Conservation (phyloP, 1,284 basidiomycete species). For the Pterulicium gracile region DNA sequence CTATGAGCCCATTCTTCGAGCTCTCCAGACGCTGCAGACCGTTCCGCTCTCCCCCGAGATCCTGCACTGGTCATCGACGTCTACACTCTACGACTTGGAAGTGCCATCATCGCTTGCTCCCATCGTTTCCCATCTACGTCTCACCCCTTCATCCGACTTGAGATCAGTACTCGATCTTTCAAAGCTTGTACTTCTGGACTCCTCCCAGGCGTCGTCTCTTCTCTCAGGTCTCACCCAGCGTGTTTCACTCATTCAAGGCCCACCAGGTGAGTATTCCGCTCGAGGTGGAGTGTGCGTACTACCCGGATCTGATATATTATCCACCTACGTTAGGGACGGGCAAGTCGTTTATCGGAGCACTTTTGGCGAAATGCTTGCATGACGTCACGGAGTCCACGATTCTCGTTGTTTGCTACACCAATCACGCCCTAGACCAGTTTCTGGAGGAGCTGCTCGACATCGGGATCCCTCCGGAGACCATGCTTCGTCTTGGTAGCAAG, state of each 20-base stretch:
- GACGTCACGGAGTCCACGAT: conserved; percentile 33
- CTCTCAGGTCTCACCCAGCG: conserved; percentile 39
- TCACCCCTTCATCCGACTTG: conserved; percentile 29
- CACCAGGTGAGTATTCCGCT: conserved; percentile 36
- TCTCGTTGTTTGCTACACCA: conserved; percentile 56
- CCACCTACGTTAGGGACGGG: conserved; percentile 38
- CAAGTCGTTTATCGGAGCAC: conserved; percentile 56
- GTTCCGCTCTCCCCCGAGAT: conserved; percentile 39
- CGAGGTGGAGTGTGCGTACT: no score
- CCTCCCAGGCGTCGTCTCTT: conserved; percentile 37
- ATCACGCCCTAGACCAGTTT: conserved; percentile 58
- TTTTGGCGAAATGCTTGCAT: conserved; percentile 45
- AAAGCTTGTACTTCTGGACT: conserved; percentile 35
- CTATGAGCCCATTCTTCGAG: conserved; percentile 46
- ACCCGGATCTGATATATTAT: background rate
- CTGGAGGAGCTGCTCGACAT: conserved; percentile 46
- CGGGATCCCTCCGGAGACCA: conserved; percentile 33
- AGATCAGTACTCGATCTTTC: conserved; percentile 23
- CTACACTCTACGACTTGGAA: conserved; percentile 9
- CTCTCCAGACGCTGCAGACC: conserved; percentile 31
- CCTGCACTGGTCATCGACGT: conserved; percentile 34
- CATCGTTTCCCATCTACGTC: conserved; percentile 24
- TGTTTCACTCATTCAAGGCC: conserved; percentile 53
- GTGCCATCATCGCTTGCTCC: conserved; percentile 4
- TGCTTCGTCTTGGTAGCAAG: conserved; percentile 48